A percentile compares a stretch with the other conserved stretches of the same genome.
phyloP scores from a whole-genome alignment of 352 stramenopile genomes.

The Phytopythium kandeliae region DNA sequence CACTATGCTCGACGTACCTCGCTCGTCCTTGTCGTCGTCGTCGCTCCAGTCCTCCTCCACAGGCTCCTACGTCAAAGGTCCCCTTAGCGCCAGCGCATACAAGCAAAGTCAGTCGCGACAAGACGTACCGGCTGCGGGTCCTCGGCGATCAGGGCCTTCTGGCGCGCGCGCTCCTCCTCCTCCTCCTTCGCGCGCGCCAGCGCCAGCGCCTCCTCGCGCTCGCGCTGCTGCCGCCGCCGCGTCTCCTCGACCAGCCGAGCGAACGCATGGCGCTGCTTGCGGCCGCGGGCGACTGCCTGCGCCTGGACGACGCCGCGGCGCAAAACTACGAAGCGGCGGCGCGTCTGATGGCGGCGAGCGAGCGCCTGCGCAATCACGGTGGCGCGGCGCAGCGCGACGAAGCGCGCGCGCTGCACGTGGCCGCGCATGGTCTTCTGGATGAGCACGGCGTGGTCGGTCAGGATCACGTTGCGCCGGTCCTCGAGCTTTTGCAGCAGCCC shows the following conservation, averaged over 20 bases:
- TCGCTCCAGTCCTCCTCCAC: slow-evolving; percentile 82
- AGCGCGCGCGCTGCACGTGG: slow-evolving; percentile 51
- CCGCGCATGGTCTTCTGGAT: slow-evolving; percentile 74
- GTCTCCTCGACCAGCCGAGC: slow-evolving; percentile 39
- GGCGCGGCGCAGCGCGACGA: slow-evolving; percentile 32
- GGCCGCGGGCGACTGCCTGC: slow-evolving; percentile 48
- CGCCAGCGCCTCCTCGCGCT: slow-evolving; percentile 14
- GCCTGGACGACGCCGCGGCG: slow-evolving; percentile 42
- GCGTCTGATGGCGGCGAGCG: slow-evolving; percentile 28
- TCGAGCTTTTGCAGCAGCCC: slow-evolving; percentile 90
- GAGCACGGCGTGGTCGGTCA: slow-evolving; percentile 67
- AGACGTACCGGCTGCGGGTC: slow-evolving; percentile 56
- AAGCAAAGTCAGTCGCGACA: neutral
- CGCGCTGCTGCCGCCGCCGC: slow-evolving; percentile 26
- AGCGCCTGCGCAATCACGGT: slow-evolving; percentile 49
- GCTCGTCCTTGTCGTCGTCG: slow-evolving; percentile 54
- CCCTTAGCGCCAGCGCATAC: slow-evolving; percentile 38
- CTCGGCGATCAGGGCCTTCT: slow-evolving; percentile 27
- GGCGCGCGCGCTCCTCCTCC: slow-evolving; percentile 22
- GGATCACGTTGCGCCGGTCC: slow-evolving; percentile 67
- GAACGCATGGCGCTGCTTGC: slow-evolving; percentile 55
- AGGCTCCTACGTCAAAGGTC: slow-evolving; percentile 61
- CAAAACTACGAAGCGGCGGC: slow-evolving; percentile 39
- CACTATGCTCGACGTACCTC: slow-evolving; percentile 10
- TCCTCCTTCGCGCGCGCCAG: slow-evolving; percentile 30